Base-by-base conservation (phyloP, 768 basidiomycete genomes). In the Leucogyrophana mollusca region DNA sequence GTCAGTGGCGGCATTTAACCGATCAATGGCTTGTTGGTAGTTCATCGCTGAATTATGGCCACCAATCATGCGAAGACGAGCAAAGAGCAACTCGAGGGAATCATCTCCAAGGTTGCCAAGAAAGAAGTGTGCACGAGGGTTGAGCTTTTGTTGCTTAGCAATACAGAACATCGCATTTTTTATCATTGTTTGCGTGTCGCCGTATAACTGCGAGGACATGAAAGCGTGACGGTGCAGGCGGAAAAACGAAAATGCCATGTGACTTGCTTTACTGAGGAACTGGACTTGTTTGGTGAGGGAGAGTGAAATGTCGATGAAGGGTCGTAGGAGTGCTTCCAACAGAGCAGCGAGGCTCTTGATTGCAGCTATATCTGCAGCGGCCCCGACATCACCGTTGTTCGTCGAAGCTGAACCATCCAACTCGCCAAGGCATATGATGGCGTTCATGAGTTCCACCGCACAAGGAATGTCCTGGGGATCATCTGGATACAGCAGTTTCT, bases 381-480 rank as follows among this genome's bases (percentile, higher is more conserved):
- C 22, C 9, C 43, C 27, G 5, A 40, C 25, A 16, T 1, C 7
- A 8, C 11, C 13, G 5, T 17, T 7, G 10, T 44, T 14, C 1
- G 42, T 34, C 10, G 40, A 23, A n/a, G n/a, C n/a, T n/a, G n/a
- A n/a, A n/a, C n/a, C n/a, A n/a, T n/a, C n/a, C n/a, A n/a, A n/a
- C n/a, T n/a, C n/a, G n/a, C n/a, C n/a, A 8, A 55, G 16, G 1
- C 22, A 21, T 11, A 39, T 36, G 24, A 57, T 21, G 34, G 47
- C 20, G 1, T 38, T 30, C 14, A 68, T 51, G 2, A 67, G 58
- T 35, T 63, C 51, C 21, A 64, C 53, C 9, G 65, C 61, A 13
- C 55, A 44, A 0, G 65, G 65, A 11, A 68, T 65, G 43, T 68
- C 55, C 47, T 68, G 66, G 4, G 57, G 47, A 51, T 67, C 65